Percentiles rank a stretch among this genome's conserved stretches.
These are phyloP conservation scores for Passiflora organensis DNA, from an alignment of 345 rosid genomes.

Conservation along the genomic window DNA sequence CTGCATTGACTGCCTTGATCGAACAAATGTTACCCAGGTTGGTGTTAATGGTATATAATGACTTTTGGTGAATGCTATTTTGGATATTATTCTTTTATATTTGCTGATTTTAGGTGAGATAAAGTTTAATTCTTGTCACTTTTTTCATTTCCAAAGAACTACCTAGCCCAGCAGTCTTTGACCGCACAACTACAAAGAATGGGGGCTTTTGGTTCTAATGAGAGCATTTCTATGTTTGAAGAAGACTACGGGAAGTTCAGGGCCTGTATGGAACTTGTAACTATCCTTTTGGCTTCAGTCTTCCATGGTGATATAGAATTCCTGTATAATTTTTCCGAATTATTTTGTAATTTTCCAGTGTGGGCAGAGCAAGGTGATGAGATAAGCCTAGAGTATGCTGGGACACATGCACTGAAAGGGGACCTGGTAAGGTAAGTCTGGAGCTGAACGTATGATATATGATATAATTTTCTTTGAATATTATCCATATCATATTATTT, in stretches of 20 bases:
- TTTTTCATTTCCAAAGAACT: constrained; percentile 51
- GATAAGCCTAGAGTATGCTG: constrained; percentile 88
- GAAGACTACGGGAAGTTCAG: constrained; percentile 69
- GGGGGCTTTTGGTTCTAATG: constrained; percentile 46
- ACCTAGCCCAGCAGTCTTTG: constrained; percentile 70
- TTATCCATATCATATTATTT: background rate
- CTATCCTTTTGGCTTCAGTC: background rate
- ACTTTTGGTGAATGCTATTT: background rate
- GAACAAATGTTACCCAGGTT: constrained; percentile 98
- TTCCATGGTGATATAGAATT: constrained; percentile 9
- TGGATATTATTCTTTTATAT: background rate
- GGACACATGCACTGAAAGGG: constrained; percentile 92
- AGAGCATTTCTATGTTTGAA: constrained; percentile 53
- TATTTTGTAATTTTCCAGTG: constrained; percentile 35
- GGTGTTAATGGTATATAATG: constrained; percentile 8
- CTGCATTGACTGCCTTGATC: constrained; percentile 96
- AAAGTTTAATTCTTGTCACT: background rate
- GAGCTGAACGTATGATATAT: background rate
- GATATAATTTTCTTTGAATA: background rate
- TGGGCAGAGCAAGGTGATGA: constrained; percentile 99
- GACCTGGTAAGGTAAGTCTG: constrained; percentile 76
- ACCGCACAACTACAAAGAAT: constrained; percentile 63
- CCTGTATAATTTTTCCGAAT: constrained; percentile 1
- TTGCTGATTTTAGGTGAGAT: background rate
- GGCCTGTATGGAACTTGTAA: constrained; percentile 46